These are phyloP conservation scores for Botryotinia convoluta DNA, from an alignment of 2,329 filamentous ascomycete species.

Conservation along the genomic window DNA sequence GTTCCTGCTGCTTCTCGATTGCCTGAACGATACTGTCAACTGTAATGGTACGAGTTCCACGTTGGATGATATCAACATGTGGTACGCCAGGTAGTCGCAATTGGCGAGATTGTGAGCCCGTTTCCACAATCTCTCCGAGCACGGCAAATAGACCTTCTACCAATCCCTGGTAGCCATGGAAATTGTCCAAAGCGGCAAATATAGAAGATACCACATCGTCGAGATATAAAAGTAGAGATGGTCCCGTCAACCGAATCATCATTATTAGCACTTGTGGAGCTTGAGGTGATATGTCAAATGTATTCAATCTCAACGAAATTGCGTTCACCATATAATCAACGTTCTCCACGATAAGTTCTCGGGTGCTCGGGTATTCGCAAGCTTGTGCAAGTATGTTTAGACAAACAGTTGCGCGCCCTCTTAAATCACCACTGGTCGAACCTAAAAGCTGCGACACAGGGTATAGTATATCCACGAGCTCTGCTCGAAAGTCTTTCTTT, in stretches of 20 bases:
- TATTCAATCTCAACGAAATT: conserved; percentile 82
- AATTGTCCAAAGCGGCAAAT: conserved; percentile 90
- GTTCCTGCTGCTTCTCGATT: conserved; percentile 50
- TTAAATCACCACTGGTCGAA: conserved; percentile 63
- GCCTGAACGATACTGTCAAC: conserved; percentile 52
- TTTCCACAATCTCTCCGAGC: conserved; percentile 76
- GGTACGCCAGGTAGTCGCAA: conserved; percentile 40
- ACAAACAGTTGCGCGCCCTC: conserved; percentile 77
- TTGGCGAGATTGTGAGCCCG: conserved; percentile 63
- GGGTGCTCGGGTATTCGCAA: conserved; percentile 72
- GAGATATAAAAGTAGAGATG: conserved; percentile 77
- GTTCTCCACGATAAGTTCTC: conserved; percentile 81
- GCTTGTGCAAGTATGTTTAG: conserved; percentile 75
- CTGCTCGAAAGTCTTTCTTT: conserved; percentile 68
- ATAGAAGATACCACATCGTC: conserved; percentile 90
- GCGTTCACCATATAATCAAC: conserved; percentile 97
- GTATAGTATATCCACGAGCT: conserved; percentile 88
- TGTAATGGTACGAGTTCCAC: conserved; percentile 39
- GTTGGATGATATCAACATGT: conserved; percentile 45
- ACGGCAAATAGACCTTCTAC: conserved; percentile 84
- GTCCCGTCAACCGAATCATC: conserved; percentile 88
- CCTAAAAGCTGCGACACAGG: conserved; percentile 87
- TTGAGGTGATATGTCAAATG: conserved; percentile 87
- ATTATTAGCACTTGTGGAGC: conserved; percentile 87
- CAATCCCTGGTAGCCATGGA: conserved; percentile 85